Percentiles rank a stretch among this genome's conserved stretches.
Conservation (phyloP, 1,139 yeast genomes). For the Hemisphaericaspora xylofermentans region DNA sequence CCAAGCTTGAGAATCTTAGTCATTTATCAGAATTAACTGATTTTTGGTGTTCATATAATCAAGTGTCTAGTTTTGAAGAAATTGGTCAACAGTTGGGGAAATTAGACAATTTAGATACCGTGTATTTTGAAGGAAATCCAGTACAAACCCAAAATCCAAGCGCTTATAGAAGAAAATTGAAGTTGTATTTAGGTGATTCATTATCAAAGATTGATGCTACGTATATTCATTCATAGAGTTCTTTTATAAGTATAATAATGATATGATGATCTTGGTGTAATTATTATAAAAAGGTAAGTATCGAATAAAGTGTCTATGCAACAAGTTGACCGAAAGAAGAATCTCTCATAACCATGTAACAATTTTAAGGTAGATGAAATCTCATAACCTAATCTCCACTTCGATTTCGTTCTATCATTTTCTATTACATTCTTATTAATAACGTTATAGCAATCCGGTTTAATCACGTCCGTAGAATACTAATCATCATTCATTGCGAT, state of each 20-base stretch:
- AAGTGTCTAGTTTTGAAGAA: constrained; percentile 65
- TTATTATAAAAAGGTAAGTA: no score
- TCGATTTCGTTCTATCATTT: no score
- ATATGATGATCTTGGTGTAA: no score
- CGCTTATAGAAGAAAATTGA: constrained; percentile 81
- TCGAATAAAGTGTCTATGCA: no score
- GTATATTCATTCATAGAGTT: constrained; percentile 36
- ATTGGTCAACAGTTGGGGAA: constrained; percentile 63
- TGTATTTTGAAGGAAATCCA: constrained; percentile 95
- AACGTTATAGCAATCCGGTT: no score
- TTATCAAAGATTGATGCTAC: constrained; percentile 90
- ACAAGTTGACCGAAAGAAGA: no score
- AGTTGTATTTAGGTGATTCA: constrained; percentile 69
- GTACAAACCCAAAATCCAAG: constrained; percentile 70
- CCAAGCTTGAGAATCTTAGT: constrained; percentile 59
- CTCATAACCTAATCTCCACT: no score
- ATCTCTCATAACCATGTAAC: no score
- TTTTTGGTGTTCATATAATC: constrained; percentile 88
- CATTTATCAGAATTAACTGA: constrained; percentile 77
- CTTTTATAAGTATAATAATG: background rate
- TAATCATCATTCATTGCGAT: no score
- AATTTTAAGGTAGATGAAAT: background rate
- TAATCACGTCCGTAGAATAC: no score
- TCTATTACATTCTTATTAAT: background rate
- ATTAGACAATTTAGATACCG: constrained; percentile 73